These are phyloP conservation scores for Ascochyta pisi DNA, from an alignment of 2,329 filamentous ascomycete species.

Conservation along the genomic window DNA sequence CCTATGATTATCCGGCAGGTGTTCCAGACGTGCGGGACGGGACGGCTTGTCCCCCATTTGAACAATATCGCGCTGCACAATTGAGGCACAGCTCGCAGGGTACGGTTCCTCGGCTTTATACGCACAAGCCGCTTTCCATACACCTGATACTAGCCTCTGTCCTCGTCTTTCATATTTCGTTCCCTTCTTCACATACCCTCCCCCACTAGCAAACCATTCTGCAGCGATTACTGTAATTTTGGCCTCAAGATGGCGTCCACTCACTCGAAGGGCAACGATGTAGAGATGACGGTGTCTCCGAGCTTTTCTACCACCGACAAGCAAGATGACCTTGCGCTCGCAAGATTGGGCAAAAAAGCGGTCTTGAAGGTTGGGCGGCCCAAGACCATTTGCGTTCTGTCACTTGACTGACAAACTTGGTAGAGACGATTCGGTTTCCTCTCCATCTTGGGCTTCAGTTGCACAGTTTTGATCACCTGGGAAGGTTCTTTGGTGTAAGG, in stretches of 20 bases:
- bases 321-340: conserved; percentile 29
- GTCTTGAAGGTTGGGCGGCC: conserved; percentile 28
- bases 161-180: not conserved
- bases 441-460: conserved; percentile 36
- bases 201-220: not conserved
- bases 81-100: conserved; percentile 5
- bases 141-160: conserved; percentile 2
- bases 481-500: conserved; percentile 35
- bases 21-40: conserved; percentile 12
- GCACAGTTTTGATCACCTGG: conserved; percentile 40
- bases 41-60: not conserved
- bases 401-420: not conserved
- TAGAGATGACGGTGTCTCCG: conserved; percentile 20
- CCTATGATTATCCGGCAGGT: conserved; percentile 23
- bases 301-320: conserved; percentile 15
- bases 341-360: conserved; percentile 32
- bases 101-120: conserved; percentile 8
- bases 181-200: not conserved
- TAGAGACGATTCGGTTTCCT: conserved; percentile 39
- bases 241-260: conserved; percentile 19
- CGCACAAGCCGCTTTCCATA: not conserved
- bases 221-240: not conserved
- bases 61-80: conserved; percentile 10
- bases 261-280: conserved; percentile 17
- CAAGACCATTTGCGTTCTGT: not conserved